Percentiles rank a stretch among this genome's conserved stretches.
Evolutionary conservation across 140 eudicot species (phyloP).

Genomic region (Anethum foeniculum): DNA sequence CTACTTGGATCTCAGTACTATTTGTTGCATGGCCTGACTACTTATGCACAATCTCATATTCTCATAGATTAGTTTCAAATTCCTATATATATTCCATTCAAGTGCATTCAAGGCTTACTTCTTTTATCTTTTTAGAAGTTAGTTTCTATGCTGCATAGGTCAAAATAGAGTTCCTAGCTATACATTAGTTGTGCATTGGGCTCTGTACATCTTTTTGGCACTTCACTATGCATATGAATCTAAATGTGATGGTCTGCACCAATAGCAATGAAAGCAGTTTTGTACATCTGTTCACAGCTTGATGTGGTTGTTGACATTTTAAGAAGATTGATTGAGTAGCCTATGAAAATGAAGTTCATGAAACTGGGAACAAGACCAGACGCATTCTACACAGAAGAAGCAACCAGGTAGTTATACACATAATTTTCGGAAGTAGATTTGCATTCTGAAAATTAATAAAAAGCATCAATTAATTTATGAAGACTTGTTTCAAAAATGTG

Average conservation of each 20-base stretch:
- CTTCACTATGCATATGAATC: not conserved
- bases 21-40: too few species aligned
- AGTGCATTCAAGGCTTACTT: too few species aligned
- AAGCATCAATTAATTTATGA: not conserved
- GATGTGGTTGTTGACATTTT: not conserved
- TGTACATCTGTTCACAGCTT: not conserved
- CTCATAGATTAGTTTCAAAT: too few species aligned
- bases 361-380: slow-evolving; percentile 76
- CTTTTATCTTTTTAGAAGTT: too few species aligned
- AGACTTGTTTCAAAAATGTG: not conserved
- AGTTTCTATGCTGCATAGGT: not conserved
- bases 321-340: slow-evolving; percentile 6
- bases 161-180: not conserved
- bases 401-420: slow-evolving; percentile 44
- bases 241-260: not conserved
- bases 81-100: too few species aligned
- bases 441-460: not conserved
- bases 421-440: not conserved
- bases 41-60: too few species aligned
- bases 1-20: too few species aligned
- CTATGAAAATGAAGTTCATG: slow-evolving; percentile 70
- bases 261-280: not conserved
- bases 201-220: not conserved
- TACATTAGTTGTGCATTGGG: not conserved
- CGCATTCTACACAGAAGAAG: slow-evolving; percentile 69